Evolutionary conservation across 176 grass and related monocot species (phyloP).

Genomic region (Aegilops speltoides): DNA sequence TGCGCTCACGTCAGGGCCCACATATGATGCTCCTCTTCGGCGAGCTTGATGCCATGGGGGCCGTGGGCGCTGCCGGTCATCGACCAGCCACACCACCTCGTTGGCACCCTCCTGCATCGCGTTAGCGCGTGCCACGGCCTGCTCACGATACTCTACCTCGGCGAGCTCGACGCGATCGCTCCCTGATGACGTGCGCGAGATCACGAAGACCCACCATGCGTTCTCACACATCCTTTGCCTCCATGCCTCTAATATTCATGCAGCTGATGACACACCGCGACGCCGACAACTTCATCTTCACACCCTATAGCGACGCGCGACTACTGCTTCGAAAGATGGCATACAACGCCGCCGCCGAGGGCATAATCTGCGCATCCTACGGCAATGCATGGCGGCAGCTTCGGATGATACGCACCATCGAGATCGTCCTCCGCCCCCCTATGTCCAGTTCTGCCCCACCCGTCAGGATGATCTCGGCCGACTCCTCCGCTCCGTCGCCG

Average conservation of each 20-base stretch:
- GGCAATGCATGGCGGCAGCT: not conserved
- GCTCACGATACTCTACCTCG: not conserved
- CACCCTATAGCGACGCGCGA: constrained; percentile 49
- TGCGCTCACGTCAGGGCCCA: too few species aligned
- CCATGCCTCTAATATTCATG: constrained; percentile 20
- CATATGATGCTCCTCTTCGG: too few species aligned
- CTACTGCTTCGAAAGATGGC: constrained; percentile 30
- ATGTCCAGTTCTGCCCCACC: not conserved
- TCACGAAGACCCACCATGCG: constrained; percentile 56
- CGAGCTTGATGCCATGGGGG: not conserved
- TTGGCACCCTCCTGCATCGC: constrained; percentile 4
- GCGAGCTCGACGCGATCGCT: constrained; percentile 28
- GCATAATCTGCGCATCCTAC: too few species aligned
- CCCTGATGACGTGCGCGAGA: constrained; percentile 46
- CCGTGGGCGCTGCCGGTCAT: constrained; percentile 23
- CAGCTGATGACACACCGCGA: constrained; percentile 16
- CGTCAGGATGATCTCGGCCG: constrained; percentile 31
- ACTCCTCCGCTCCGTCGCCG: constrained; percentile 17
- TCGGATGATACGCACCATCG: not conserved
- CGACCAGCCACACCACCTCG: constrained; percentile 17
- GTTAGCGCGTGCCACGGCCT: not conserved
- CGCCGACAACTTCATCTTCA: constrained; percentile 43
- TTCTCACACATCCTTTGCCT: constrained; percentile 19
- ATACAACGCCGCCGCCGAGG: too few species aligned
- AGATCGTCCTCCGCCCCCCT: too few species aligned